Evolutionary conservation across 2,329 filamentous ascomycete species (phyloP).

Genomic region (Bipolaris cookei): DNA sequence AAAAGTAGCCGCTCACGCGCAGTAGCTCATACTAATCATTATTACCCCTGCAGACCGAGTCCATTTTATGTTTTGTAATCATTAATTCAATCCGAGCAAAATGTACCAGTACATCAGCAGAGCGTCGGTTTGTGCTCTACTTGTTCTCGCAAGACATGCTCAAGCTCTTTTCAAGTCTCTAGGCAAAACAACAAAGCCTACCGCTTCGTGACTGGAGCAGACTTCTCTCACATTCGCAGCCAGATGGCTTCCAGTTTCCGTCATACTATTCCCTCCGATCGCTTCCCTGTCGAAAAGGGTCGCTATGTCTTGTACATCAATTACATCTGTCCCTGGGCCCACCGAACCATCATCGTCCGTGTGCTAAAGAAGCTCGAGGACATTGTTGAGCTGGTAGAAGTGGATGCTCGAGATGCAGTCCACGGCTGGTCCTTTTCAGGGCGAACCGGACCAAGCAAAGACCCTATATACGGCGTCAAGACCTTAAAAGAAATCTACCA

Average conservation of each 20-base stretch:
- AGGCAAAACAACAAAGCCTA: conserved; percentile 1
- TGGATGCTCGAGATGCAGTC: conserved; percentile 42
- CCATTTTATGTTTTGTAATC: conserved; percentile 40
- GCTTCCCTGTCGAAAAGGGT: conserved; percentile 64
- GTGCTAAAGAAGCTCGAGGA: conserved; percentile 59
- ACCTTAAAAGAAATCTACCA: conserved; percentile 72
- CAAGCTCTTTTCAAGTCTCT: not conserved
- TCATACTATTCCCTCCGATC: conserved; percentile 60
- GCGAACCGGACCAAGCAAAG: conserved; percentile 31
- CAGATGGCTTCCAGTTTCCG: conserved; percentile 62
- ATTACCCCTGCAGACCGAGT: conserved; percentile 14
- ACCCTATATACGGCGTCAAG: conserved; percentile 42
- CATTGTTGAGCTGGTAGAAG: conserved; percentile 57
- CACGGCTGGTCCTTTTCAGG: conserved; percentile 46
- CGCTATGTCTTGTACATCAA: conserved; percentile 69
- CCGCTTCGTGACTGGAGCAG: conserved; percentile 11
- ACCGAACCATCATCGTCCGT: conserved; percentile 57
- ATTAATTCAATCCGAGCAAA: conserved; percentile 11
- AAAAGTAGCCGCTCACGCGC: conserved; percentile 1
- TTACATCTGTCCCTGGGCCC: conserved; percentile 68
- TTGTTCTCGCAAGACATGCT: conserved; percentile 7
- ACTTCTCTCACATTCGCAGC: conserved; percentile 50
- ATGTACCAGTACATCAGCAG: conserved; percentile 1
- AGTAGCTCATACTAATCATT: conserved; percentile 23
- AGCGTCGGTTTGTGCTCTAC: conserved; percentile 6